A percentile compares a stretch with the other conserved stretches of the same genome.
Evolutionary conservation across 306 rosid species (phyloP).

Genomic region (Malus asiatica): DNA sequence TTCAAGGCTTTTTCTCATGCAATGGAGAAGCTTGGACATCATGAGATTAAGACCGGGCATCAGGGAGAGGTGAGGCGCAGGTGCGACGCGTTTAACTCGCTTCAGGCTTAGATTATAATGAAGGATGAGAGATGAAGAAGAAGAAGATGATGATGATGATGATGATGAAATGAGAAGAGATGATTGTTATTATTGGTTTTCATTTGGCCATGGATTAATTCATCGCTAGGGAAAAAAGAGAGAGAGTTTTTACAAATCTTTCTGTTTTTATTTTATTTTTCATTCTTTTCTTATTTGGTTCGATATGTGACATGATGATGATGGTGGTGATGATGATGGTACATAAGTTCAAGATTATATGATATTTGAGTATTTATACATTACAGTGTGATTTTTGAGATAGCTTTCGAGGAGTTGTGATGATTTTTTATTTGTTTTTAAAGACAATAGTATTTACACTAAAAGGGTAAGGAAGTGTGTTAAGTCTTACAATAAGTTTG

Average conservation of each 20-base stretch:
- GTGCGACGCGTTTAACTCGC: conserved; percentile 37
- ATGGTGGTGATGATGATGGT: background rate
- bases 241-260: background rate
- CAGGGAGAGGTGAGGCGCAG: conserved; percentile 46
- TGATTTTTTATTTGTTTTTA: too few relatives aligned
- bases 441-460: too few relatives aligned
- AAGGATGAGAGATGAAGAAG: background rate
- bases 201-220: background rate
- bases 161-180: background rate
- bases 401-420: background rate
- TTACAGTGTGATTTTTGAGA: background rate
- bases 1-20: conserved; percentile 34
- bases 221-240: background rate
- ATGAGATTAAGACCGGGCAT: conserved; percentile 27
- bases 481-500: too few relatives aligned
- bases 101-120: background rate
- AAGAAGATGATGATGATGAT: background rate
- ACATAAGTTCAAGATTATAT: background rate
- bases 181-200: background rate
- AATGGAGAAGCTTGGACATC: conserved; percentile 43
- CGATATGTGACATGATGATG: background rate
- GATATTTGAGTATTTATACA: background rate
- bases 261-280: background rate
- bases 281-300: background rate
- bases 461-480: too few relatives aligned